A percentile compares a stretch with the other conserved stretches of the same genome.
These are phyloP conservation scores for Backusella liffmaniae DNA, from an alignment of 192 early-diverging fungal genomes.

Conservation along the genomic window DNA sequence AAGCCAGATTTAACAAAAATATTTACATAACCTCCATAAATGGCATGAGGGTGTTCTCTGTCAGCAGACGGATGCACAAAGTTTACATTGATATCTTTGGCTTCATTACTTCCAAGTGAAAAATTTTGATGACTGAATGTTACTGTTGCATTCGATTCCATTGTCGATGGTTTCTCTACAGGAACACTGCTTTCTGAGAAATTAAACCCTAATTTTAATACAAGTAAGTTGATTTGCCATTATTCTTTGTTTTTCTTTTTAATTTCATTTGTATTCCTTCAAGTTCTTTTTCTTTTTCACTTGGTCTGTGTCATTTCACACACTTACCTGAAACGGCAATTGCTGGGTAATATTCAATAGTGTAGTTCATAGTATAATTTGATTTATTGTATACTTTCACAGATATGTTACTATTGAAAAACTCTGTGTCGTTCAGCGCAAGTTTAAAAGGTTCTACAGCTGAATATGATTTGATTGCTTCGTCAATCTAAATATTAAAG, in stretches of 20 bases:
- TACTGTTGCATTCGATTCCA: background rate
- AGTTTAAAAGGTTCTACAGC: constrained; percentile 39
- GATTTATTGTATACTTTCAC: constrained; percentile 42
- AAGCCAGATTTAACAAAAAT: constrained; percentile 12
- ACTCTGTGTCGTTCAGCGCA: constrained; percentile 43
- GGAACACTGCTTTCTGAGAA: constrained; percentile 25
- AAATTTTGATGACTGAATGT: background rate
- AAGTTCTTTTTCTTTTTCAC: constrained; percentile 25
- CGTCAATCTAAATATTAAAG: constrained; percentile 42
- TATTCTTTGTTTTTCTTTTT: constrained; percentile 30
- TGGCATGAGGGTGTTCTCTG: constrained; percentile 3
- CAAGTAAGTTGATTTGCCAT: constrained; percentile 4
- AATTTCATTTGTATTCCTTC: background rate
- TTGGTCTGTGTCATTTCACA: constrained; percentile 30
- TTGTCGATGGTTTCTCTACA: background rate
- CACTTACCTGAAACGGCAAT: constrained; percentile 34
- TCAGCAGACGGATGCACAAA: constrained; percentile 16
- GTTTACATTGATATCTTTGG: background rate
- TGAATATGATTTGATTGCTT: constrained; percentile 29
- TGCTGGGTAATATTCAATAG: constrained; percentile 28
- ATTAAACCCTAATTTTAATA: constrained; percentile 8
- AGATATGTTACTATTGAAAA: constrained; percentile 23
- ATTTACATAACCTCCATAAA: constrained; percentile 46
- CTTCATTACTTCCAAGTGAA: background rate
- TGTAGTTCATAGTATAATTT: constrained; percentile 27